A percentile compares a stretch with the other conserved stretches of the same genome.
These are phyloP conservation scores for Xylaria sp. DNA, from an alignment of 2,329 filamentous ascomycete genomes.

Conservation along the genomic window DNA sequence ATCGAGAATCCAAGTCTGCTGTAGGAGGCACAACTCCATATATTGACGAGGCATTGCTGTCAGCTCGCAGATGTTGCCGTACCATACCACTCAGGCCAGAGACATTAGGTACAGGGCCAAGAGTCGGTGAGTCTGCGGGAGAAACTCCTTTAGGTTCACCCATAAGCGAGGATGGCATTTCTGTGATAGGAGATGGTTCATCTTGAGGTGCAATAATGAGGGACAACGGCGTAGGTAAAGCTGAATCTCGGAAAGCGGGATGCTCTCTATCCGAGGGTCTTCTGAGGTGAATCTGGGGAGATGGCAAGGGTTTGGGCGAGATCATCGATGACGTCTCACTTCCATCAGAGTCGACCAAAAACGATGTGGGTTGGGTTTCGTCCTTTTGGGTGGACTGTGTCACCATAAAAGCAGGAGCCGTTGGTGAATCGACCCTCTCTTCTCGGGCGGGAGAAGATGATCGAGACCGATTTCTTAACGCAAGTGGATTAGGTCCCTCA, in stretches of 20 bases:
- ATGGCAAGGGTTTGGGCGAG: conserved; percentile 39
- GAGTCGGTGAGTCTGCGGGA: conserved; percentile 77
- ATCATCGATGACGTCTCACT: conserved; percentile 47
- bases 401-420: conserved; percentile 43
- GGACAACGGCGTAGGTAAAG: conserved; percentile 57
- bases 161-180: conserved; percentile 38
- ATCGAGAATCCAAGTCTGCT: conserved; percentile 53
- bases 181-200: conserved; percentile 46
- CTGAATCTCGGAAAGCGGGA: conserved; percentile 62
- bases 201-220: conserved; percentile 46
- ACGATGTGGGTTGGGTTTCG: conserved; percentile 52
- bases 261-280: conserved; percentile 65
- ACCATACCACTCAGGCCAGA: conserved; percentile 82
- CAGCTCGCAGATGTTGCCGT: conserved; percentile 82
- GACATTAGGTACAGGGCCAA: conserved; percentile 66
- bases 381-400: conserved; percentile 50
- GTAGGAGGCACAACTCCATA: conserved; percentile 64
- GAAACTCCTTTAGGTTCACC: conserved; percentile 43
- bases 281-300: conserved; percentile 54
- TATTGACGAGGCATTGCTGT: conserved; percentile 84
- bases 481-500: conserved; percentile 58
- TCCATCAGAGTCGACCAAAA: conserved; percentile 58
- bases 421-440: conserved; percentile 47
- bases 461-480: conserved; percentile 55
- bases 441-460: conserved; percentile 59